phyloP scores from a whole-genome alignment of 306 rosid species.

The Calophaca sinica region DNA sequence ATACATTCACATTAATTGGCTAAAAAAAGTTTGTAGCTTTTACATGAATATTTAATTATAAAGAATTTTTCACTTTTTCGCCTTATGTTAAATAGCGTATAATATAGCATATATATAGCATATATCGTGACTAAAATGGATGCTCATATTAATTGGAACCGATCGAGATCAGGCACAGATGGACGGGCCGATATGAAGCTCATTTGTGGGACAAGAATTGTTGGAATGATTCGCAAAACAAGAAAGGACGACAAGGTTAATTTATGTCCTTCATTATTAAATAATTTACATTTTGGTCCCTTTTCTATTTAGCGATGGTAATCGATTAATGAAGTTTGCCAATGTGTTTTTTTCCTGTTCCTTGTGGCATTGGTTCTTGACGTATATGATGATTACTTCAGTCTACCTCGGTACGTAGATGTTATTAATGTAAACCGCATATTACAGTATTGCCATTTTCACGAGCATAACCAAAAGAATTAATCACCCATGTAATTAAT shows the following conservation, averaged over 20 bases:
- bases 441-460: too few species aligned
- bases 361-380: conserved; percentile 34
- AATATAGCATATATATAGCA: too few species aligned
- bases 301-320: neutral
- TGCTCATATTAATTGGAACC: neutral
- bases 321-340: neutral
- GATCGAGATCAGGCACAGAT: conserved; percentile 52
- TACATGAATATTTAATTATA: too few species aligned
- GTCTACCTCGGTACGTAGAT: conserved; percentile 78
- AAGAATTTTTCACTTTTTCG: too few species aligned
- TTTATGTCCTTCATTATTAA: neutral
- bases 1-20: too few species aligned
- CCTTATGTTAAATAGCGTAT: too few species aligned
- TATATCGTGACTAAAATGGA: neutral
- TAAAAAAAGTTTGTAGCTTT: too few species aligned
- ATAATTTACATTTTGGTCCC: neutral
- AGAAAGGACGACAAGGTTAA: conserved; percentile 99
- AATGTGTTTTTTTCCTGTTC: conserved; percentile 6
- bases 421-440: too few species aligned
- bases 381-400: conserved; percentile 40
- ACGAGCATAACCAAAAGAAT: neutral
- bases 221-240: conserved; percentile 91
- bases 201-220: conserved; percentile 97
- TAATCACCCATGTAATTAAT: neutral
- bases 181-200: conserved; percentile 95